Conservation (phyloP, 345 rosid species). For the Cochlearia excelsa region DNA sequence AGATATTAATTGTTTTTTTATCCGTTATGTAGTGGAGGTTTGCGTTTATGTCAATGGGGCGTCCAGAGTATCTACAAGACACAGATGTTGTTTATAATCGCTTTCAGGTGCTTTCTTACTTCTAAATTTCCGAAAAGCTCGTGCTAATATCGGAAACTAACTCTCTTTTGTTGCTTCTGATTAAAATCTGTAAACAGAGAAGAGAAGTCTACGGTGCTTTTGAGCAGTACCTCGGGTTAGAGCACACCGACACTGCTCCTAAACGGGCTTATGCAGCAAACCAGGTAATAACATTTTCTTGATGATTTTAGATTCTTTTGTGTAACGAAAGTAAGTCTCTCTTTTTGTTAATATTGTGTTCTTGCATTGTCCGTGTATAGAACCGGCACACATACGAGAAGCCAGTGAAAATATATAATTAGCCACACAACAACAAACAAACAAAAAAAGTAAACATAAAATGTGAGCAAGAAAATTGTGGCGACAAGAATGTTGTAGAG, state of each 20-base stretch:
- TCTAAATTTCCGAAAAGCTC: not conserved
- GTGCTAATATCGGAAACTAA: constrained; percentile 2
- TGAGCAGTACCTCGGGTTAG: constrained; percentile 97
- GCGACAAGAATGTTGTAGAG: constrained; percentile 19
- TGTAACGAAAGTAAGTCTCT: not conserved
- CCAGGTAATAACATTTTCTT: constrained; percentile 48
- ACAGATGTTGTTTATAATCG: constrained; percentile 70
- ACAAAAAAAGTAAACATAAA: not conserved
- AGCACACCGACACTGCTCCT: constrained; percentile 79
- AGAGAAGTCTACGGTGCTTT: constrained; percentile 90
- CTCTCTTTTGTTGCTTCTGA: not conserved
- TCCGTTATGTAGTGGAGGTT: constrained; percentile 73
- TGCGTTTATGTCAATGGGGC: constrained; percentile 84
- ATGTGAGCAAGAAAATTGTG: too few species aligned
- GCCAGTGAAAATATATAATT: constrained; percentile 45
- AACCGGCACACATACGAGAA: constrained; percentile 50
- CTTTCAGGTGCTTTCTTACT: constrained; percentile 58
- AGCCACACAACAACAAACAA: constrained; percentile 10
- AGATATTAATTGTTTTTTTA: not conserved
- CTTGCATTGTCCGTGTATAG: constrained; percentile 38
- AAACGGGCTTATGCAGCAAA: constrained; percentile 69
- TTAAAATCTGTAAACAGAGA: constrained; percentile 46
- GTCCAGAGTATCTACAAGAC: constrained; percentile 88
- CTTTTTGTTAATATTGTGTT: not conserved
- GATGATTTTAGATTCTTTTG: not conserved